Conservation (phyloP, 495 filamentous ascomycete genomes). For the Achaetomiella virescens region DNA sequence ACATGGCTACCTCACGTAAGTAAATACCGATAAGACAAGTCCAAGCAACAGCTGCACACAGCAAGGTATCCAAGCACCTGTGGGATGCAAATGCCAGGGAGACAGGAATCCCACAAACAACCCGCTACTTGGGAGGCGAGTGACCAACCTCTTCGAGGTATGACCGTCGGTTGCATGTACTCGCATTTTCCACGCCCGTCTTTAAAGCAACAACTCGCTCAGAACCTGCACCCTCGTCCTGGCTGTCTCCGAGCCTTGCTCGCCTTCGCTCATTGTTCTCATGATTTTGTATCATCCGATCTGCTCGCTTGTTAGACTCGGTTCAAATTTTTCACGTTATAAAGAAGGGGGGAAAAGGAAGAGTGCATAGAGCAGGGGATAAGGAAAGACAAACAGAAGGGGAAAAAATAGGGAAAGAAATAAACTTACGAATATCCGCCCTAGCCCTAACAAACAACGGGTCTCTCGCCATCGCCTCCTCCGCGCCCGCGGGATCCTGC, state of each 20-base stretch:
- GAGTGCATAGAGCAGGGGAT: neutral
- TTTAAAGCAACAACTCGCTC: slow-evolving; percentile 42
- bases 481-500: slow-evolving; percentile 22
- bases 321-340: neutral
- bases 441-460: slow-evolving; percentile 49
- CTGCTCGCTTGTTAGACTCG: slow-evolving; percentile 23
- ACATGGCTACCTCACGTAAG: too few species aligned
- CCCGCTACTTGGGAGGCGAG: too few species aligned
- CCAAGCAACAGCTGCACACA: too few species aligned
- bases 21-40: too few species aligned
- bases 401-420: neutral
- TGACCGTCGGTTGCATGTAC: too few species aligned
- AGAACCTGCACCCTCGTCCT: slow-evolving; percentile 51
- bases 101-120: too few species aligned
- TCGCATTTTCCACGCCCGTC: too few species aligned
- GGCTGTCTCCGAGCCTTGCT: slow-evolving; percentile 47
- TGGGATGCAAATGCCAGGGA: too few species aligned
- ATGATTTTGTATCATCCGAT: slow-evolving; percentile 54
- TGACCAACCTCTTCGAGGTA: too few species aligned
- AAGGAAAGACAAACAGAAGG: neutral
- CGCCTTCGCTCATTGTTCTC: slow-evolving; percentile 46
- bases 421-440: slow-evolving; percentile 48
- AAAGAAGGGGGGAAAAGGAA: too few species aligned
- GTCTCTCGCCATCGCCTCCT: slow-evolving; percentile 38
- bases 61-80: too few species aligned